These are phyloP conservation scores for Xylaria longipes DNA, from an alignment of 495 filamentous ascomycete species.

Conservation along the genomic window DNA sequence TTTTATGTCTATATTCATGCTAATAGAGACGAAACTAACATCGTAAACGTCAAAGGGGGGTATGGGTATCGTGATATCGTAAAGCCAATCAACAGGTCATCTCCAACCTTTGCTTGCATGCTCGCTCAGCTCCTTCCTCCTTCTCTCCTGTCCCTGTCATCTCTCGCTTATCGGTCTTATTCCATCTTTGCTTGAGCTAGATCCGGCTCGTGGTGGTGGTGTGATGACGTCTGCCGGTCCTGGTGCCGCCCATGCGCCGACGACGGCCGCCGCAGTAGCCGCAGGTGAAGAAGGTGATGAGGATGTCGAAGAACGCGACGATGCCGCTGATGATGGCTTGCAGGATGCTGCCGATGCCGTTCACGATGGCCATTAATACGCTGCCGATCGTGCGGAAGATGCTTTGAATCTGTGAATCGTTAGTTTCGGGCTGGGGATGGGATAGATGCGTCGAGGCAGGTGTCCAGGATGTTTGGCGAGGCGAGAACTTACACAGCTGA, in stretches of 20 bases:
- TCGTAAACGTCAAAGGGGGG: constrained; percentile 6
- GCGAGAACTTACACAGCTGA: constrained; percentile 84
- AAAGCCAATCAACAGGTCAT: constrained; percentile 17
- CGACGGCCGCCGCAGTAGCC: constrained; percentile 54
- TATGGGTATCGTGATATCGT: constrained; percentile 39
- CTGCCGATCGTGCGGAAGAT: constrained; percentile 84
- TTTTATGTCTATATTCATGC: constrained; percentile 15
- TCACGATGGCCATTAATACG: constrained; percentile 83
- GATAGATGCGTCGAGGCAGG: not conserved
- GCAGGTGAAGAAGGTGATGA: constrained; percentile 89
- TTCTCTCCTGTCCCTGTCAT: not conserved
- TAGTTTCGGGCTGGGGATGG: not conserved
- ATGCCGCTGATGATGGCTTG: constrained; percentile 83
- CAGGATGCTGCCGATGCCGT: constrained; percentile 77
- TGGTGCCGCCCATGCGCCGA: constrained; percentile 13
- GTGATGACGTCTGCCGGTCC: constrained; percentile 34
- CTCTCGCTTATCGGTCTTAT: not conserved
- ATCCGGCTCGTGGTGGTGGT: constrained; percentile 37
- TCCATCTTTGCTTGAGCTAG: constrained; percentile 24
- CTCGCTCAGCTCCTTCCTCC: constrained; percentile 1
- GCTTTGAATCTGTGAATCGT: constrained; percentile 66
- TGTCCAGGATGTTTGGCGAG: not conserved
- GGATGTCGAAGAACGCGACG: constrained; percentile 76
- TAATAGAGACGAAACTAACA: constrained; percentile 8
- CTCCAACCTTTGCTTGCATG: not conserved